Base-by-base conservation (phyloP, 2,329 filamentous ascomycete species). In the Helminthosporium solani region DNA sequence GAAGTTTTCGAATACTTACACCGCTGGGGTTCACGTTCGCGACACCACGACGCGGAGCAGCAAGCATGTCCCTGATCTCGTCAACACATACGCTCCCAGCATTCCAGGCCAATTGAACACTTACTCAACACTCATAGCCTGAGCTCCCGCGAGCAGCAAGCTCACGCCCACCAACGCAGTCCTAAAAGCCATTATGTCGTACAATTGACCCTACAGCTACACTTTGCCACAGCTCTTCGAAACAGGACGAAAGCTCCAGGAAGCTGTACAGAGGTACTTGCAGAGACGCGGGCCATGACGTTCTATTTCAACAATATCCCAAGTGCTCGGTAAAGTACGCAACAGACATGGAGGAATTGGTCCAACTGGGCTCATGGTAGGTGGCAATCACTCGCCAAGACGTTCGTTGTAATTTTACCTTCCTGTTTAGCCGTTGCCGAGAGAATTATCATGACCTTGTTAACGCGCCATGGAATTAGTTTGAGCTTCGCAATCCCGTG, bases 11-110 rank as follows among this genome's bases (percentile, higher is more conserved):
- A 9, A 46, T 36, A 25, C 64, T 27, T 54, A 68, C 66, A 20
- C 64, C 66, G 42, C 58, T 66, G 2, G 63, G 63, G 36, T 61
- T 68, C 31, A 69, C 54, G 31, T 47, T 66, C 12, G 58, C 64
- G 14, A 63, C 62, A 40, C 66, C 64, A 48, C 66, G 53, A 42
- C 66, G 54, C 33, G 66, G 64, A 20, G 56, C 56, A 19, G 52
- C 54, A 39, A 59, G 50, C 56, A 59, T 54, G 5, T 35, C 42
- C 42, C 55, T 58, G 43, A 28, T 16, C 15, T n/a, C 27, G 28
- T 54, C 30, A 52, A 35, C 33, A 41, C 3, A 8, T 12, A 19
- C 18, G 11, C 9, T 19, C 18, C 37, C 18, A 16, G 16, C 21
- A 37, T 25, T 9, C n/a, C n/a, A n/a, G n/a, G n/a, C n/a, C n/a